Base-by-base conservation (phyloP, 2,329 filamentous ascomycete species). In the Colletotrichum eleusines region DNA sequence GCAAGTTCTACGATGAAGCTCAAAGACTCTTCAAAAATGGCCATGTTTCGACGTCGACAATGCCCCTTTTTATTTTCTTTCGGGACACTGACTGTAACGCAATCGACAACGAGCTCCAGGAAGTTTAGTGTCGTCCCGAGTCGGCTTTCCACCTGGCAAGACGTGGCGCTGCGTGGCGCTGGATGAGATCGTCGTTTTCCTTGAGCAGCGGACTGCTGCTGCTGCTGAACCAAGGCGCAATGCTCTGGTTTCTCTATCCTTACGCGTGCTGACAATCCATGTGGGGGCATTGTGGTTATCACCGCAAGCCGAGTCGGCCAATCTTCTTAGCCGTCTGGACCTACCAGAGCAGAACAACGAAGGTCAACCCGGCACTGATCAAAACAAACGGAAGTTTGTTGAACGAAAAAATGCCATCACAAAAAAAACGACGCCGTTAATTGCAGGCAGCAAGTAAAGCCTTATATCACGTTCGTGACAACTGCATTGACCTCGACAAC, bases 141-240 rank as follows among this genome's bases (percentile, higher is more conserved):
- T n/a, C n/a, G n/a, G n/a, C n/a, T n/a, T n/a, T n/a, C n/a, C n/a
- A n/a, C n/a, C n/a, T n/a, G n/a, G n/a, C n/a, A n/a, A n/a, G n/a
- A n/a, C n/a, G n/a, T 81, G 79, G 78, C 75, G 76, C 18, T 78
- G 77, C 51, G 74, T 80, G 1, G 65, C 79, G 0, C 66, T 79
- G 0, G 77, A 80, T 9, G 77, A 78, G n/a, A 75, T 75, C 0
- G 77, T n/a, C 78, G 74, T 79, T 1, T 76, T 78, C 23, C 66
- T 79, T 1, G 74, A 75, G 18, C 68, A 75, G 18, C 71, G 78
- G 9, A 71, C 57, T 1, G 18, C 51, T 5, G 2, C 12, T 2
- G 93, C 97, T 75, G n/a, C n/a, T n/a, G n/a, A n/a, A n/a, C 91
- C 96, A 57, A 91, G 94, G 77, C 72, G 77, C 1, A 79, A 79